A percentile compares a stretch with the other conserved stretches of the same genome.
Evolutionary conservation across 352 stramenopile genomes (phyloP).

Genomic region (Globisporangium viniferum): DNA sequence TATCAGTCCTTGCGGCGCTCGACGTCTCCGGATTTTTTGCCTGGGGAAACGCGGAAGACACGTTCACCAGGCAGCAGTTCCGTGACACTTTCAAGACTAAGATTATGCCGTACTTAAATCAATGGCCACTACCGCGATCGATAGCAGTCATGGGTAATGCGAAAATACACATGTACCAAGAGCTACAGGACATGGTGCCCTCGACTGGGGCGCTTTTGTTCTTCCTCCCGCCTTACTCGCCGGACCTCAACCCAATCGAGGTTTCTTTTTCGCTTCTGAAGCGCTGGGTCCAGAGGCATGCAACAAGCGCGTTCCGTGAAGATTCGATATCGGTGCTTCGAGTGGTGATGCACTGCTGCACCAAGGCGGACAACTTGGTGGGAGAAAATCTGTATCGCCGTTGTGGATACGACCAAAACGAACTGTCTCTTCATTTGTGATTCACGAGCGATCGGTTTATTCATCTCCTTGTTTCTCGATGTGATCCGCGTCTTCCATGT

Average conservation of each 20-base stretch:
- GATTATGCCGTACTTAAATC: slow-evolving; percentile 79
- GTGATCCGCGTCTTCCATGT: too few species aligned
- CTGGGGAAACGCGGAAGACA: background rate
- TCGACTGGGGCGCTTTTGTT: background rate
- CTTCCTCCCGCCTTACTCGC: background rate
- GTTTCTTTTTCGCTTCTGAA: background rate
- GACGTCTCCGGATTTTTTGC: background rate
- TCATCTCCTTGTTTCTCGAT: too few species aligned
- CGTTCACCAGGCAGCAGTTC: background rate
- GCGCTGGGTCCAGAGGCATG: background rate
- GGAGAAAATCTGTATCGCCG: background rate
- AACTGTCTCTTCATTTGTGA: background rate
- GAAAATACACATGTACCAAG: slow-evolving; percentile 89
- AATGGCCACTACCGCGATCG: slow-evolving; percentile 69
- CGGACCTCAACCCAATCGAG: background rate
- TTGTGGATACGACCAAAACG: background rate
- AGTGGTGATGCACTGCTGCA: background rate
- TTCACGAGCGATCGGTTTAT: too few species aligned
- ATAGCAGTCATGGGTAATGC: slow-evolving; percentile 65
- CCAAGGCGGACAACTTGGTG: background rate
- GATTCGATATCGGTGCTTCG: background rate
- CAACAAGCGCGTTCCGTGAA: background rate
- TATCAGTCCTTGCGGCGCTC: background rate
- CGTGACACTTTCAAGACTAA: background rate
- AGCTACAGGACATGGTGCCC: slow-evolving; percentile 43